Evolutionary conservation across 257 asterid genomes (phyloP), one percentile per base, ranked within the genome.

Genomic region (Fraxinus americana): DNA sequence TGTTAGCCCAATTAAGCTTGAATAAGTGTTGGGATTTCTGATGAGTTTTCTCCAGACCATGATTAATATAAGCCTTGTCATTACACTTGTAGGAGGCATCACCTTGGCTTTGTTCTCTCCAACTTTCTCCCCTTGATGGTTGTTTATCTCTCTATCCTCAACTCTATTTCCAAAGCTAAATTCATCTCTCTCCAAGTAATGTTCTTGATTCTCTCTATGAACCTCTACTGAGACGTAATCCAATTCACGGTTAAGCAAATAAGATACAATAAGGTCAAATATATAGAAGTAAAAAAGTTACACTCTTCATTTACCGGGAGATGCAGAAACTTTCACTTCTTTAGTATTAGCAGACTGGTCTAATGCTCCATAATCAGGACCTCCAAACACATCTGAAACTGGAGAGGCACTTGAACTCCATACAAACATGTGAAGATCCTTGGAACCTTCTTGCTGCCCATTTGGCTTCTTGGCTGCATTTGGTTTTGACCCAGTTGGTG

Each of bases 41-140:
- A 90, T 90, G 71, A 90, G 95, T 85, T 90, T 90, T 52, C 95
- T 87, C 95, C 95, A 90, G 19, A 90, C 95, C 92, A 90, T 90
- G 69, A 90, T 90, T 70, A 90, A 70, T 27, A 90, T 90, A 7
- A 88, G 88, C 88, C 91, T 88, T 52, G 92, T 88, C 95, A 90
- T 87, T 29, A 90, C 95, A 77, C 95, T 90, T 29, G 95, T 81
- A 38, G 95, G 95, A 69, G 95, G 92, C 95, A 90, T 87, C 38
- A 68, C 86, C 74, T 87, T 88, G 35, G 71, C 88, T 73, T 83
- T 83, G 69, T 77, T 86, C 41, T 75, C 90, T 38, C 85, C 90
- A 72, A 30, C 78, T 76, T 82, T 79, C 45, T 79, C 91, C 52
- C 73, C 82, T 38, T 73, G 85, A 75, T 75, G 77, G 67, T 78